Evolutionary conservation across 2,329 filamentous ascomycete species (phyloP).

Genomic region (Ceratocystis smalleyi): DNA sequence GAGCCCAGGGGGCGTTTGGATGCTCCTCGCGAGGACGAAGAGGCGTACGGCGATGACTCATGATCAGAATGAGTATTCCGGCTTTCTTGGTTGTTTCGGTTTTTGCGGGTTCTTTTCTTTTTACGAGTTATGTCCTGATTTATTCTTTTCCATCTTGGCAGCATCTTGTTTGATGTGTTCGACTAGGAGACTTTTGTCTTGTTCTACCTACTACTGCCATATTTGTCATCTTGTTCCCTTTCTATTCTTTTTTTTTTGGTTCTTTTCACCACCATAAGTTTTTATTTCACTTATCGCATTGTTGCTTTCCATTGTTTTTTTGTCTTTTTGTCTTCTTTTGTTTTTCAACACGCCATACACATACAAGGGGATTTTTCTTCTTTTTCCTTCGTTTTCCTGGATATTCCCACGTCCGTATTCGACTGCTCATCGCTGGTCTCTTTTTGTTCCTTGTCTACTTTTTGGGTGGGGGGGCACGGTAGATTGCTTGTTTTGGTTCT

Average conservation of each 20-base stretch:
- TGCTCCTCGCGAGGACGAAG: conserved; percentile 28
- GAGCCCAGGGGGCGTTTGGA: conserved; percentile 36
- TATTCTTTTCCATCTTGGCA: not conserved
- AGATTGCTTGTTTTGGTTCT: not conserved
- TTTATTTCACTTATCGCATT: not conserved
- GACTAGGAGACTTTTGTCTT: not conserved
- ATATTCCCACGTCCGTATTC: not conserved
- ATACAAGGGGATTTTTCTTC: not conserved
- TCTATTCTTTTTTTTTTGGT: not conserved
- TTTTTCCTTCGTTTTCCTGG: not conserved
- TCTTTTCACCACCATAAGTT: not conserved
- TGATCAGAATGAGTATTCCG: not conserved
- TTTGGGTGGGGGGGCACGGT: not conserved
- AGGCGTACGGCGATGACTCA: conserved; percentile 20
- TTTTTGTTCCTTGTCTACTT: not conserved
- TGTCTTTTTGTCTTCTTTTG: not conserved
- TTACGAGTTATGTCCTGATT: not conserved
- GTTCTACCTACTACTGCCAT: not conserved
- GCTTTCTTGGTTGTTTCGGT: conserved; percentile 5
- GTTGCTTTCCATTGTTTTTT: not conserved
- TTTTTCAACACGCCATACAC: not conserved
- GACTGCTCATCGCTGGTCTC: not conserved
- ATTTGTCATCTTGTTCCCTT: not conserved
- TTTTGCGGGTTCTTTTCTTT: conserved; percentile 8
- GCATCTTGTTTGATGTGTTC: not conserved